These are phyloP conservation scores for Yamadazyma kitorensis DNA, from an alignment of 805 yeast genomes.

Conservation along the genomic window DNA sequence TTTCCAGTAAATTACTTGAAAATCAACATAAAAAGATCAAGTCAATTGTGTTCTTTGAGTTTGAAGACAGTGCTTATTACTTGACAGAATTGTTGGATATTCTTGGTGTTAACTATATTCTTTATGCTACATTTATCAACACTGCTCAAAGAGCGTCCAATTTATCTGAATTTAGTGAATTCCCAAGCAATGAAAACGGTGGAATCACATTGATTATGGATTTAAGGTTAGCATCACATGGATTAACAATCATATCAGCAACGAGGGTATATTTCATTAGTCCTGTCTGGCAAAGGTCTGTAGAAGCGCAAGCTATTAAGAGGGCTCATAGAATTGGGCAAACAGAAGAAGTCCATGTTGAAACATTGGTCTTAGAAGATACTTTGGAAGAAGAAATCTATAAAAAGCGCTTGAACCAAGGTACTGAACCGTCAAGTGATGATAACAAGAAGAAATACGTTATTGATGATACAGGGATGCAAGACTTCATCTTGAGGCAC, in stretches of 20 bases:
- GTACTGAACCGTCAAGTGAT: slow-evolving; percentile 10
- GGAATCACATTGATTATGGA: slow-evolving; percentile 66
- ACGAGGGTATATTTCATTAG: slow-evolving; percentile 67
- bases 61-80: slow-evolving; percentile 69
- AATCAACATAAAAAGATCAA: slow-evolving; percentile 48
- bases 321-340: slow-evolving; percentile 80
- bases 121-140: slow-evolving; percentile 62
- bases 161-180: slow-evolving; percentile 47
- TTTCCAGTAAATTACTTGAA: slow-evolving; percentile 52
- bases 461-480: slow-evolving; percentile 60
- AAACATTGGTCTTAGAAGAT: slow-evolving; percentile 57
- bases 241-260: slow-evolving; percentile 64
- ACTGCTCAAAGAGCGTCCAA: slow-evolving; percentile 50
- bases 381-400: slow-evolving; percentile 72
- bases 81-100: slow-evolving; percentile 62
- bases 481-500: slow-evolving; percentile 50
- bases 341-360: slow-evolving; percentile 60
- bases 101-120: slow-evolving; percentile 55
- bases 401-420: slow-evolving; percentile 27
- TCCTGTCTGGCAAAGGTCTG: slow-evolving; percentile 67
- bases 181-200: slow-evolving; percentile 28
- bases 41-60: slow-evolving; percentile 65
- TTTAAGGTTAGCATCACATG: slow-evolving; percentile 64
- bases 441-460: slow-evolving; percentile 31
- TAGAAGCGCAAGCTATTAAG: slow-evolving; percentile 75